These are phyloP conservation scores for Sphaerostilbella broomeana DNA, from an alignment of 2,329 filamentous ascomycete genomes.

Conservation along the genomic window DNA sequence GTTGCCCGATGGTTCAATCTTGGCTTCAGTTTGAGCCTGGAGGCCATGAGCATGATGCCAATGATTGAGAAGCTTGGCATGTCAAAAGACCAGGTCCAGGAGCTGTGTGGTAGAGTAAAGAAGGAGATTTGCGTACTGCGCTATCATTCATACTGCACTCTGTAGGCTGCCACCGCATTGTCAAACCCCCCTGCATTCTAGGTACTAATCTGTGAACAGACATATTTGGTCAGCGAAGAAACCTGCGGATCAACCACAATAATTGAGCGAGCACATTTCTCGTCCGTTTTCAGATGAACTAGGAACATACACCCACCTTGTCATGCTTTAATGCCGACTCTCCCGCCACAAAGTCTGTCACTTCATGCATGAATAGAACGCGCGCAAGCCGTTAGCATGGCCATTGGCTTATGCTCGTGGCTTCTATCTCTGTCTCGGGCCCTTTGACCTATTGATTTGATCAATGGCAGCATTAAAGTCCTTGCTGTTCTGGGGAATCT, in stretches of 20 bases:
- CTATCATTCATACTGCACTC: conserved; percentile 65
- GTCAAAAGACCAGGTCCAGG: conserved; percentile 53
- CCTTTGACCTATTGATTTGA: too few species aligned
- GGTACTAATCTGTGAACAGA: conserved; percentile 15
- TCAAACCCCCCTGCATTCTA: background rate
- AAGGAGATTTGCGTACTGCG: conserved; percentile 62
- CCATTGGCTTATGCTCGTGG: too few species aligned
- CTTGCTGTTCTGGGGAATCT: too few species aligned
- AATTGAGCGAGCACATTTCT: too few species aligned
- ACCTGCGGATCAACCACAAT: conserved; percentile 8
- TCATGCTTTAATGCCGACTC: too few species aligned
- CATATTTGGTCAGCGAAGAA: conserved; percentile 20
- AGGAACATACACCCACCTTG: too few species aligned
- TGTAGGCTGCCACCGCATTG: conserved; percentile 51
- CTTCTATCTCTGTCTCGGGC: too few species aligned
- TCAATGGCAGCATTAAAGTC: too few species aligned
- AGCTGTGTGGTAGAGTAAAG: conserved; percentile 56
- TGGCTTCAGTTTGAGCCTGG: conserved; percentile 64
- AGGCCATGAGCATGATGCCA: conserved; percentile 66
- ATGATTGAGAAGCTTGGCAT: conserved; percentile 49
- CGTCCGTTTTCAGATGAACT: too few species aligned
- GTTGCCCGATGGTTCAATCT: conserved; percentile 81
- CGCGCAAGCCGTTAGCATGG: too few species aligned
- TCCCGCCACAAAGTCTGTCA: too few species aligned
- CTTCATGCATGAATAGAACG: too few species aligned